Percentiles rank a stretch among this genome's conserved stretches.
Conservation (phyloP, 208 protist genomes). For the Phytomonas francai region DNA sequence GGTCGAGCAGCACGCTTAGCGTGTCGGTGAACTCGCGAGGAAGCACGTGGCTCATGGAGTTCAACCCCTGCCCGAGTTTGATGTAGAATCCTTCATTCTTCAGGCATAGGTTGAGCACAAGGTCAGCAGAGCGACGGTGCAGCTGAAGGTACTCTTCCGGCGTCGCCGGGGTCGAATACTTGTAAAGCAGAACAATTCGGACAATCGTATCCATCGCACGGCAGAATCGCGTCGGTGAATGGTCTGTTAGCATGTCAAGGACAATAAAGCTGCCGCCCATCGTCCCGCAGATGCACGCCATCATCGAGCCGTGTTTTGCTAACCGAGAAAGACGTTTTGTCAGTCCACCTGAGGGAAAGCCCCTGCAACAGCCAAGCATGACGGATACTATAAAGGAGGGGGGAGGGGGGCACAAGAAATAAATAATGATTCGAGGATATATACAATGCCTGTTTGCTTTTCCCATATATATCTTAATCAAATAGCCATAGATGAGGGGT, state of each 20-base stretch:
- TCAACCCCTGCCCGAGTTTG: constrained; percentile 82
- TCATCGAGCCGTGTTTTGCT: too few relatives aligned
- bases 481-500: background rate
- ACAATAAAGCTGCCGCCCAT: constrained; percentile 17
- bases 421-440: constrained; percentile 9
- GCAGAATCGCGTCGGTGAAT: constrained; percentile 57
- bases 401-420: constrained; percentile 7
- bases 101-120: constrained; percentile 52
- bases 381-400: constrained; percentile 1
- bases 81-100: constrained; percentile 87
- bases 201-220: constrained; percentile 32
- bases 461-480: background rate
- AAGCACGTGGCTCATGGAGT: constrained; percentile 83
- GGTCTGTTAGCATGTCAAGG: constrained; percentile 40
- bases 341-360: constrained; percentile 12
- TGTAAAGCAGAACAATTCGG: constrained; percentile 52
- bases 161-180: constrained; percentile 44
- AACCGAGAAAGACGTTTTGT: constrained; percentile 14
- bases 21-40: constrained; percentile 73
- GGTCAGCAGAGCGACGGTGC: constrained; percentile 33
- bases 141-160: constrained; percentile 45
- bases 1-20: constrained; percentile 66
- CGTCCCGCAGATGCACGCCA: constrained; percentile 8
- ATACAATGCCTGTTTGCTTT: constrained; percentile 8
- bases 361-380: background rate